These are phyloP conservation scores for Halenospora varia DNA, from an alignment of 495 filamentous ascomycete genomes.

Conservation along the genomic window DNA sequence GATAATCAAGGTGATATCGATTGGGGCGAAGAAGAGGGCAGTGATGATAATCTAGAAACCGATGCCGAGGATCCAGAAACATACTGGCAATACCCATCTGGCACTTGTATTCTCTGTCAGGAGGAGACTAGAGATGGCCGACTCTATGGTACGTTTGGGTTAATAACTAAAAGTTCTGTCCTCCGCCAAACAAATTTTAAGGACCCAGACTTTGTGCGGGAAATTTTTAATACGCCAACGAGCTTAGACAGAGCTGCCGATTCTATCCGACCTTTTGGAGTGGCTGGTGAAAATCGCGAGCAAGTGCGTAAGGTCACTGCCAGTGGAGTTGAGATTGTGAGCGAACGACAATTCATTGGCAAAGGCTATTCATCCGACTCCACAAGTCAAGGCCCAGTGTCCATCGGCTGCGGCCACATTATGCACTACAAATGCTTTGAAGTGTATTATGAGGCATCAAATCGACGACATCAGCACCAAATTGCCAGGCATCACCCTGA, in stretches of 20 bases:
- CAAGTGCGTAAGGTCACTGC: constrained; percentile 70
- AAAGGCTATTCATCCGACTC: constrained; percentile 77
- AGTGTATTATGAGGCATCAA: constrained; percentile 75
- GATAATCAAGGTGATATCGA: constrained; percentile 79
- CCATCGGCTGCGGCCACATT: constrained; percentile 92
- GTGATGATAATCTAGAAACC: constrained; percentile 64
- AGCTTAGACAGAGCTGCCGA: constrained; percentile 84
- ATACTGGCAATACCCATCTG: constrained; percentile 88
- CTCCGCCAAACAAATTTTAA: constrained; percentile 78
- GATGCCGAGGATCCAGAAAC: constrained; percentile 60
- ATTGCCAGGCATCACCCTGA: constrained; percentile 93
- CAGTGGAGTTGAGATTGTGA: constrained; percentile 62
- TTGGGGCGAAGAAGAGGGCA: constrained; percentile 69
- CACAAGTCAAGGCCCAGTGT: constrained; percentile 71
- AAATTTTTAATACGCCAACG: constrained; percentile 69
- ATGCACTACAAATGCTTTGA: constrained; percentile 99
- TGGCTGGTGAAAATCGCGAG: constrained; percentile 79
- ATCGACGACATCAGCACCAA: constrained; percentile 79
- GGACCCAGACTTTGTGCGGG: constrained; percentile 78
- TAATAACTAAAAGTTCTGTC: constrained; percentile 83
- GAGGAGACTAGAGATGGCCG: constrained; percentile 88
- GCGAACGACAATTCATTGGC: constrained; percentile 77
- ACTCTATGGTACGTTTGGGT: constrained; percentile 87
- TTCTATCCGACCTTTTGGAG: constrained; percentile 77
- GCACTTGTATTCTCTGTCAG: constrained; percentile 93